Conservation (phyloP, 2,329 filamentous ascomycete genomes). For the Coleophoma cylindrospora region DNA sequence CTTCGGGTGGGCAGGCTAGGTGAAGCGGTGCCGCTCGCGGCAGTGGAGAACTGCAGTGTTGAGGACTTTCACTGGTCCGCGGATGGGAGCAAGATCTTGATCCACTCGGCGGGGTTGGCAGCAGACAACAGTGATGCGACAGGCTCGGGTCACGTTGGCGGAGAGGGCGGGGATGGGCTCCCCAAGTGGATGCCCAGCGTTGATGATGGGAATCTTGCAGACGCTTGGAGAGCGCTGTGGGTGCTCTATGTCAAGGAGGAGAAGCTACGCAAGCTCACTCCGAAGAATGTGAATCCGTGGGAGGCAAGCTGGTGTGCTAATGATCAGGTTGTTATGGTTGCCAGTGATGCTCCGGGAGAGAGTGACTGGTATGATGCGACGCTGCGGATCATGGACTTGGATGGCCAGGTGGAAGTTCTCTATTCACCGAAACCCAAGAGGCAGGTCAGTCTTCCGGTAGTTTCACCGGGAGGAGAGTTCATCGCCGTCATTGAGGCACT, state of each 20-base stretch:
- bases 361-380: constrained; percentile 4
- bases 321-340: neutral
- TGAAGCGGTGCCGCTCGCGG: neutral
- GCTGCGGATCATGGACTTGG: neutral
- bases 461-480: neutral
- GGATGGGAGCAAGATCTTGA: constrained; percentile 1
- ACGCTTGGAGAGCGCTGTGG: neutral
- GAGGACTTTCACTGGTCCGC: constrained; percentile 3
- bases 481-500: constrained; percentile 1
- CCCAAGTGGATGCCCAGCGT: constrained; percentile 1
- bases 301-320: neutral
- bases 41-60: neutral
- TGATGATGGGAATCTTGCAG: neutral
- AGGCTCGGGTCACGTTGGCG: constrained; percentile 2
- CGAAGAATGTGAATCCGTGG: neutral
- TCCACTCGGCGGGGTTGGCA: neutral
- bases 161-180: constrained; percentile 24
- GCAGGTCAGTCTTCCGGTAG: neutral
- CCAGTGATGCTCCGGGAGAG: neutral
- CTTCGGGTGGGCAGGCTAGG: neutral
- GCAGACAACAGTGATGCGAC: neutral
- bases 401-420: neutral
- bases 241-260: neutral
- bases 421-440: neutral
- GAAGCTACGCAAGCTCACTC: neutral